A percentile compares a stretch with the other conserved stretches of the same genome.
Conservation (phyloP, 2,329 filamentous ascomycete genomes). For the Lecanoromycetidae sp. region DNA sequence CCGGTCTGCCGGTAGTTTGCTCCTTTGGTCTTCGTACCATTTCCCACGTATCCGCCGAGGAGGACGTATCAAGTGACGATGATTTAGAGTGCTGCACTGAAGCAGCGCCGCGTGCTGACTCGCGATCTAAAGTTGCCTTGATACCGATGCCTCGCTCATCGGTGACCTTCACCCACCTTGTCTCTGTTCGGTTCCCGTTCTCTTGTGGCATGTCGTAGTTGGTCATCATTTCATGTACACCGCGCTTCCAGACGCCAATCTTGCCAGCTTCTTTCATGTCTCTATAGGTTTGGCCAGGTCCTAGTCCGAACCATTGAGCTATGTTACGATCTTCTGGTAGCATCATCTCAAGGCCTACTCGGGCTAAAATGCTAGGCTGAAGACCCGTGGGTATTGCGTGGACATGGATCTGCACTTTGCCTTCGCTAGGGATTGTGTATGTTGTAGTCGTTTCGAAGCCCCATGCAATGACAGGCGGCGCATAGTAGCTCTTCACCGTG, state of each 20-base stretch:
- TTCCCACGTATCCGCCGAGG: constrained; percentile 12
- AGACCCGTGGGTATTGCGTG: constrained; percentile 24
- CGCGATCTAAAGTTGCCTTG: constrained; percentile 13
- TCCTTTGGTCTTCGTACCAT: constrained; percentile 27
- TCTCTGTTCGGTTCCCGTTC: constrained; percentile 51
- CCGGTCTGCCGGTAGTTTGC: constrained; percentile 18
- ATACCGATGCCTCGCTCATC: constrained; percentile 15
- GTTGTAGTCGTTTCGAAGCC: constrained; percentile 37
- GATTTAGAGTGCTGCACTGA: neutral
- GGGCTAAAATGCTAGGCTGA: constrained; percentile 41
- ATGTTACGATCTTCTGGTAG: constrained; percentile 36
- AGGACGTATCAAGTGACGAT: neutral
- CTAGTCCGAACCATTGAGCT: constrained; percentile 51
- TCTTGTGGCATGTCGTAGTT: constrained; percentile 59
- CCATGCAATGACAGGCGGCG: constrained; percentile 52
- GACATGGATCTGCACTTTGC: constrained; percentile 37
- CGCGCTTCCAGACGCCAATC: constrained; percentile 34
- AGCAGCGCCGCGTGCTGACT: constrained; percentile 19
- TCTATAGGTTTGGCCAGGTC: constrained; percentile 52
- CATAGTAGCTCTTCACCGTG: constrained; percentile 38
- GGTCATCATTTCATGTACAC: constrained; percentile 41
- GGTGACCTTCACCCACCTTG: constrained; percentile 40
- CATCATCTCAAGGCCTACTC: constrained; percentile 48
- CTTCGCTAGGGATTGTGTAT: constrained; percentile 40
- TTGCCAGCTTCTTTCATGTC: constrained; percentile 52